Percentiles rank a stretch among this genome's conserved stretches.
These are phyloP conservation scores for Globisporangium acanthophoron DNA, from an alignment of 352 stramenopile species.

Conservation along the genomic window DNA sequence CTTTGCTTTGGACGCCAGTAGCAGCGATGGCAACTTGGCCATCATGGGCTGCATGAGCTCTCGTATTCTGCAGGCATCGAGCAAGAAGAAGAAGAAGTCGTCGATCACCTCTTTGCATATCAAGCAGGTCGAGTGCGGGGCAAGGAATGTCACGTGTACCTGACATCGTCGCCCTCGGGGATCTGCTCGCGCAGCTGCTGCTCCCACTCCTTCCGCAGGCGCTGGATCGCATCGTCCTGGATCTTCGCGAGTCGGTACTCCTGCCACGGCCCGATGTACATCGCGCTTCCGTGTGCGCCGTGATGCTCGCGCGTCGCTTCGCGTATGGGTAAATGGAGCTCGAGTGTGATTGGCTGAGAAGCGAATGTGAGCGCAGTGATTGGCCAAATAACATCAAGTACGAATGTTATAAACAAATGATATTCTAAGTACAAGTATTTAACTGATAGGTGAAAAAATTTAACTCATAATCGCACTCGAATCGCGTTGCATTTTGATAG, in stretches of 20 bases:
- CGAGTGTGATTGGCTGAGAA: no score
- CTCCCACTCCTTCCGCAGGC: slow-evolving; percentile 60
- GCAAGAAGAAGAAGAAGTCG: no score
- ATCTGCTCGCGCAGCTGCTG: slow-evolving; percentile 49
- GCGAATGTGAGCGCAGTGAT: no score
- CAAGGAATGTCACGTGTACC: slow-evolving; percentile 14
- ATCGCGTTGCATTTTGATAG: no score
- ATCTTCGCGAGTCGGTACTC: slow-evolving; percentile 84
- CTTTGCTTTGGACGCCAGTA: slow-evolving; percentile 45
- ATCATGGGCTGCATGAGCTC: slow-evolving; percentile 78
- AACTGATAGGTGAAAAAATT: no score
- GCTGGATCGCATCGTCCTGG: slow-evolving; percentile 71
- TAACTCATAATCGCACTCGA: no score
- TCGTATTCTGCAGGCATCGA: slow-evolving; percentile 33
- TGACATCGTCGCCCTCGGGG: slow-evolving; percentile 33
- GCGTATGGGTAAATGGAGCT: no score
- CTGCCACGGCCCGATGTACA: slow-evolving; percentile 85
- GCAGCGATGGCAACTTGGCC: slow-evolving; percentile 57
- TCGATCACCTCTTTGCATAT: background rate
- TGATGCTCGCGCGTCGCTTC: background rate
- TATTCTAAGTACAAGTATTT: background rate
- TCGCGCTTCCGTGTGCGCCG: slow-evolving; percentile 7
- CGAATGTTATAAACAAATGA: no score
- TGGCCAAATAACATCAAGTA: no score
- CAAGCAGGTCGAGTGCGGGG: background rate